phyloP scores from a whole-genome alignment of 257 asterid genomes.

The Jacaranda mimosifolia region DNA sequence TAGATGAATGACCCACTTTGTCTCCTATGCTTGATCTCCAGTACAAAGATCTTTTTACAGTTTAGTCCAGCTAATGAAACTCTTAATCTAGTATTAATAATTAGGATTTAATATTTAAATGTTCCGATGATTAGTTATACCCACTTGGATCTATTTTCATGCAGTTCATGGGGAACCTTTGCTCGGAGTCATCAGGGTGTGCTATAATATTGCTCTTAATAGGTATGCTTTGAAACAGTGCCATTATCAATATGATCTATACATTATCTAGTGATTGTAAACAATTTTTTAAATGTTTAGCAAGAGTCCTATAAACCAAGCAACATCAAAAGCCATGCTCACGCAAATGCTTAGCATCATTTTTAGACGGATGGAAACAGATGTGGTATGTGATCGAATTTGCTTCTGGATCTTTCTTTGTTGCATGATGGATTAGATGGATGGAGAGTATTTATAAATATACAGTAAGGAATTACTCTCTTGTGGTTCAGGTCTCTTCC shows the following conservation, averaged over 20 bases:
- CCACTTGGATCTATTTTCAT: conserved; percentile 39
- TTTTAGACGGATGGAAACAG: conserved; percentile 90
- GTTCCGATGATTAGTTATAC: conserved; percentile 30
- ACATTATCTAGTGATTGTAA: conserved; percentile 42
- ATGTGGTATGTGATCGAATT: conserved; percentile 60
- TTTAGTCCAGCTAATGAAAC: conserved; percentile 23
- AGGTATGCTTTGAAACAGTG: conserved; percentile 60
- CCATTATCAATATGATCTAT: conserved; percentile 38
- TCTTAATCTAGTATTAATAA: conserved; percentile 29
- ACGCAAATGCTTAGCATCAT: conserved; percentile 94
- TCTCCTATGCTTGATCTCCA: too few species aligned
- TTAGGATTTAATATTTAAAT: conserved; percentile 26
- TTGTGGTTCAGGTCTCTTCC: conserved; percentile 63
- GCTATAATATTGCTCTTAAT: conserved; percentile 95
- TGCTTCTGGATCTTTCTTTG: conserved; percentile 34
- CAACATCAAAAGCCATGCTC: conserved; percentile 96
- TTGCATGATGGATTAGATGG: conserved; percentile 37
- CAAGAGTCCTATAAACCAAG: conserved; percentile 98
- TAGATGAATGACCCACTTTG: conserved; percentile 2
- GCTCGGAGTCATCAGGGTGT: conserved; percentile 91
- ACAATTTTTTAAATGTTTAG: conserved; percentile 55
- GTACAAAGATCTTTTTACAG: conserved; percentile 8
- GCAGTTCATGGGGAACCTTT: conserved; percentile 98
- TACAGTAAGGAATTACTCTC: conserved; percentile 28
- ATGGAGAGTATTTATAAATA: not conserved